These are phyloP conservation scores for Ceriops decandra DNA, from an alignment of 345 rosid species.

Conservation along the genomic window DNA sequence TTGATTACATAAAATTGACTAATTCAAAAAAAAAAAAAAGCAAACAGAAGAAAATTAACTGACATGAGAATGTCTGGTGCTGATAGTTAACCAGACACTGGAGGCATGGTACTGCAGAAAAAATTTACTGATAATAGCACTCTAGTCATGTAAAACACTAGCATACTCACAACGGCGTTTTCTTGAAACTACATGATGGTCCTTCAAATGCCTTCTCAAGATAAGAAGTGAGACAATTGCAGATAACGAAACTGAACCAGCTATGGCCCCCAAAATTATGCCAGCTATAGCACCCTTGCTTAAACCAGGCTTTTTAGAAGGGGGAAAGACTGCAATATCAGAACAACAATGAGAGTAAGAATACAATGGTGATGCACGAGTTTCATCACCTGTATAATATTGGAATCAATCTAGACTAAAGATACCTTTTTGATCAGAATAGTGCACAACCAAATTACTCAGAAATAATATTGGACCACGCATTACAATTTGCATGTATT, in stretches of 20 bases:
- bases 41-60: neutral
- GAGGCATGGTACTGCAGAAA: neutral
- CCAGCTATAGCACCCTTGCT: slow-evolving; percentile 64
- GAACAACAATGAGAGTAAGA: slow-evolving; percentile 7
- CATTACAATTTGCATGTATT: no score
- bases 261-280: slow-evolving; percentile 62
- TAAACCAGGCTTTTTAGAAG: slow-evolving; percentile 37
- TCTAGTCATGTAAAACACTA: neutral
- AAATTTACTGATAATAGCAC: neutral
- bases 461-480: no score
- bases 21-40: no score
- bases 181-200: slow-evolving; percentile 42
- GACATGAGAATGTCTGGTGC: neutral
- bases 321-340: slow-evolving; percentile 34
- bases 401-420: no score
- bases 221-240: slow-evolving; percentile 65
- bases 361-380: slow-evolving; percentile 5
- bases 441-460: no score
- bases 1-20: no score
- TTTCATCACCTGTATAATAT: neutral
- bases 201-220: slow-evolving; percentile 41
- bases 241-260: slow-evolving; percentile 61
- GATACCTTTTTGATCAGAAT: no score
- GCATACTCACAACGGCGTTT: slow-evolving; percentile 54
- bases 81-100: neutral